A percentile compares a stretch with the other conserved stretches of the same genome.
phyloP scores from a whole-genome alignment of 1,139 yeast species.

The Taphrina deformans region DNA sequence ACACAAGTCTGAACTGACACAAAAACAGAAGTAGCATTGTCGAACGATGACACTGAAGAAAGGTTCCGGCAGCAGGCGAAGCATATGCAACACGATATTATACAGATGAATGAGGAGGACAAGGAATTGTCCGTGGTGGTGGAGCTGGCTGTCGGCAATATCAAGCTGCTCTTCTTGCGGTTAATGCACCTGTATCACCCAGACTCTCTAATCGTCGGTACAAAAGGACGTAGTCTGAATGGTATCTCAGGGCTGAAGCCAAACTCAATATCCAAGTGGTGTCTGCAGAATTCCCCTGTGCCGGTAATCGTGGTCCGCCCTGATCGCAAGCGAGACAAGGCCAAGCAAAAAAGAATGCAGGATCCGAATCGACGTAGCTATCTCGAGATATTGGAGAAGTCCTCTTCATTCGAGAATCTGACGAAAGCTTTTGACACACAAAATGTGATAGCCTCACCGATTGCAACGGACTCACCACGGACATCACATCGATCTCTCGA shows the following conservation, averaged over 20 bases:
- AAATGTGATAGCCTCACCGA: not conserved
- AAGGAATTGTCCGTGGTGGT: slow-evolving; percentile 55
- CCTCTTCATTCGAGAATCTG: slow-evolving; percentile 22
- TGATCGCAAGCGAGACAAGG: slow-evolving; percentile 48
- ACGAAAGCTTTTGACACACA: slow-evolving; percentile 5
- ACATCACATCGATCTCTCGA: not conserved
- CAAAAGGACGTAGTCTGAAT: slow-evolving; percentile 50
- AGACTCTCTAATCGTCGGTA: slow-evolving; percentile 65
- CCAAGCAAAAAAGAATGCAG: slow-evolving; percentile 45
- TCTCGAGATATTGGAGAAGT: slow-evolving; percentile 41
- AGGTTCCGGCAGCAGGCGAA: slow-evolving; percentile 49
- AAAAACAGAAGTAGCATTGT: slow-evolving; percentile 38
- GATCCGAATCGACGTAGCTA: slow-evolving; percentile 44
- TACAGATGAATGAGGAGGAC: slow-evolving; percentile 52
- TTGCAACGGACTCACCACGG: not conserved
- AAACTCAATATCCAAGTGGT: slow-evolving; percentile 57
- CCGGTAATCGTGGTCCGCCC: slow-evolving; percentile 72
- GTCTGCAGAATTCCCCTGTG: slow-evolving; percentile 64
- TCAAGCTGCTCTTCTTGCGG: slow-evolving; percentile 55
- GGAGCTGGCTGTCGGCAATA: slow-evolving; percentile 65
- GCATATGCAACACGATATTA: slow-evolving; percentile 50
- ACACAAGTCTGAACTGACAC: too few species aligned
- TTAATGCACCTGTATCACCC: slow-evolving; percentile 64
- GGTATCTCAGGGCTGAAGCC: slow-evolving; percentile 54
- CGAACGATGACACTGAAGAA: slow-evolving; percentile 41